phyloP scores from a whole-genome alignment of 2,329 filamentous ascomycete genomes.

The Epichloe elymi region DNA sequence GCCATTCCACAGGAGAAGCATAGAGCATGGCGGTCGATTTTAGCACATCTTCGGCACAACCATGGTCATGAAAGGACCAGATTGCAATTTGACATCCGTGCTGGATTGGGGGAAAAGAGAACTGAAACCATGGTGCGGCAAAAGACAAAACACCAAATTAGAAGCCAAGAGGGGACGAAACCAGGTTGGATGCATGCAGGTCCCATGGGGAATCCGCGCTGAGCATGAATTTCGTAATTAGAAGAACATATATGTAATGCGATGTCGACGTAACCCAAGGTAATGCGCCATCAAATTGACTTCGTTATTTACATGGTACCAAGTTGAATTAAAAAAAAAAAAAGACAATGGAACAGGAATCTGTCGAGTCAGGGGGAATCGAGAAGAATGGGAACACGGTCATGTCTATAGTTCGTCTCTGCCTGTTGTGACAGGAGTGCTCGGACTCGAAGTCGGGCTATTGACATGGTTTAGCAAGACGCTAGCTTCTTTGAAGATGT shows the following conservation, averaged over 20 bases:
- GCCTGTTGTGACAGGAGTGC: constrained; percentile 13
- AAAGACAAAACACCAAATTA: too few species aligned
- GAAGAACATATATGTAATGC: background rate
- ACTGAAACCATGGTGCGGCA: background rate
- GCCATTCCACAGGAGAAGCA: constrained; percentile 12
- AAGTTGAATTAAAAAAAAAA: background rate
- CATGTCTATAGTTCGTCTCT: constrained; percentile 22
- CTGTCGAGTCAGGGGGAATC: background rate
- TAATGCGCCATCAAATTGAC: background rate
- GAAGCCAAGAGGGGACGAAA: too few species aligned
- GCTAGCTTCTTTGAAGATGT: constrained; percentile 16
- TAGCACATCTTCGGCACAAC: constrained; percentile 99
- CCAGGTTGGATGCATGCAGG: too few species aligned
- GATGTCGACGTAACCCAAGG: background rate
- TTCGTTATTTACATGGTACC: background rate
- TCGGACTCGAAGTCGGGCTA: constrained; percentile 5
- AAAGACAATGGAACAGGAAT: background rate
- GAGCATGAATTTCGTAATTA: background rate
- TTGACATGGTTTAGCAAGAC: constrained; percentile 10
- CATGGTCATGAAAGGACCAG: constrained; percentile 68
- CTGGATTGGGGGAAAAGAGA: constrained; percentile 28
- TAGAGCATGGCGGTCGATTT: constrained; percentile 41
- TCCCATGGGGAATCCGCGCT: background rate
- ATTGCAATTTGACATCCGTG: constrained; percentile 99
- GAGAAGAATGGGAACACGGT: background rate